Evolutionary conservation across 2,329 filamentous ascomycete species (phyloP).

Genomic region (Penicillium decumbens): DNA sequence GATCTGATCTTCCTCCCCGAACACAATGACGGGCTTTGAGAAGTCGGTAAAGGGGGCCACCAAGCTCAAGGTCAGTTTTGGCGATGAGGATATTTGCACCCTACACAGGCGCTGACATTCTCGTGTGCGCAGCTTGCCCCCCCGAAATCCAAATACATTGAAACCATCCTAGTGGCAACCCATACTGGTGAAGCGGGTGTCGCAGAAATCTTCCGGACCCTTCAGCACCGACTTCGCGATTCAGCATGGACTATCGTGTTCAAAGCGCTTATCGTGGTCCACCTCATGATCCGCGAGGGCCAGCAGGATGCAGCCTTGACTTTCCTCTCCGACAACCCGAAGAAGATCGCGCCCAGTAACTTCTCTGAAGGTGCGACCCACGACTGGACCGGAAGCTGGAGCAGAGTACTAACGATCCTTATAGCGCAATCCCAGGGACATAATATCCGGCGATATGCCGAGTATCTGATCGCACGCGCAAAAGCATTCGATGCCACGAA

Average conservation of each 20-base stretch:
- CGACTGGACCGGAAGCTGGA: not conserved
- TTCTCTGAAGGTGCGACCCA: constrained; percentile 78
- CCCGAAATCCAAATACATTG: constrained; percentile 98
- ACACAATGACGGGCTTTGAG: constrained; percentile 63
- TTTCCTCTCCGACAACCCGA: constrained; percentile 77
- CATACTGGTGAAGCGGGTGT: constrained; percentile 92
- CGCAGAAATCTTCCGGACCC: constrained; percentile 87
- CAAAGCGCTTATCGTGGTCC: constrained; percentile 92
- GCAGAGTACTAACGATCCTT: constrained; percentile 35
- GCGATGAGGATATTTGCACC: not conserved
- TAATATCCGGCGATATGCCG: constrained; percentile 87
- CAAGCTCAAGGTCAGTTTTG: constrained; percentile 76
- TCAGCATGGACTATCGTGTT: constrained; percentile 99
- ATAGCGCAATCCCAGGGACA: constrained; percentile 87
- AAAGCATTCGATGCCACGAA: constrained; percentile 78
- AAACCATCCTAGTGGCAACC: constrained; percentile 92
- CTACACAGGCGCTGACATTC: constrained; percentile 14
- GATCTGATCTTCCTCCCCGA: constrained; percentile 4
- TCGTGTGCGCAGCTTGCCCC: constrained; percentile 66
- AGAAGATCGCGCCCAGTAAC: constrained; percentile 77
- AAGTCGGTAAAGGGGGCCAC: constrained; percentile 99
- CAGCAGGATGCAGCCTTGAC: constrained; percentile 80
- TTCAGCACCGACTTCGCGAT: constrained; percentile 84
- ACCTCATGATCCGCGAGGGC: constrained; percentile 96
- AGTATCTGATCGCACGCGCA: constrained; percentile 78